Conservation (phyloP, 306 rosid genomes). For the Clitoria ternatea region DNA sequence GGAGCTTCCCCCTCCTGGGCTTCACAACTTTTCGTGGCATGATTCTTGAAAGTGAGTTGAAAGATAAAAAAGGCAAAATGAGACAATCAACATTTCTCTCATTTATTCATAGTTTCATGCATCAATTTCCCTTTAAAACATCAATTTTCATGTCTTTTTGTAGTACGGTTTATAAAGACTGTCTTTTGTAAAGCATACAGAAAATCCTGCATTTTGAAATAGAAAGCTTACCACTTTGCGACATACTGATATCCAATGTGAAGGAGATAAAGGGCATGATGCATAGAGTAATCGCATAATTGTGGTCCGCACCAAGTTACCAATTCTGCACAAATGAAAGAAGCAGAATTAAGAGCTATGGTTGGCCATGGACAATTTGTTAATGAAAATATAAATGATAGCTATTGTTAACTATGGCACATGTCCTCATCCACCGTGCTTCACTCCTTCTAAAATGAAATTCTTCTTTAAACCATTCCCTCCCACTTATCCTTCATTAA, state of each 20-base stretch:
- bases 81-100: not conserved
- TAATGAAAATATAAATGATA: conserved; percentile 7
- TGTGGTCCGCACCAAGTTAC: conserved; percentile 68
- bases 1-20: no score
- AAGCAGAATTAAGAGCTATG: not conserved
- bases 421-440: not conserved
- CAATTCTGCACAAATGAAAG: conserved; percentile 55
- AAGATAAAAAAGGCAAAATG: no score
- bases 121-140: not conserved
- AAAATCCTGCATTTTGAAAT: not conserved
- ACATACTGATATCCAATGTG: conserved; percentile 88
- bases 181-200: not conserved
- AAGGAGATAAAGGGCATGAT: conserved; percentile 79
- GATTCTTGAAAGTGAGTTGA: no score
- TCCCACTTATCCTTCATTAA: not conserved
- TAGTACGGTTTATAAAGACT: conserved; percentile 9
- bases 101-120: not conserved
- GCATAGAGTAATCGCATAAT: conserved; percentile 86
- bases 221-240: conserved; percentile 75
- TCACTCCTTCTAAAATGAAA: not conserved
- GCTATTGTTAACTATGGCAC: not conserved
- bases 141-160: not conserved
- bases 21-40: no score
- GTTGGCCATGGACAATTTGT: not conserved
- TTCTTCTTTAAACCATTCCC: not conserved